These are phyloP conservation scores for Colletotrichum sublineola DNA, from an alignment of 2,329 filamentous ascomycete species.

Conservation along the genomic window DNA sequence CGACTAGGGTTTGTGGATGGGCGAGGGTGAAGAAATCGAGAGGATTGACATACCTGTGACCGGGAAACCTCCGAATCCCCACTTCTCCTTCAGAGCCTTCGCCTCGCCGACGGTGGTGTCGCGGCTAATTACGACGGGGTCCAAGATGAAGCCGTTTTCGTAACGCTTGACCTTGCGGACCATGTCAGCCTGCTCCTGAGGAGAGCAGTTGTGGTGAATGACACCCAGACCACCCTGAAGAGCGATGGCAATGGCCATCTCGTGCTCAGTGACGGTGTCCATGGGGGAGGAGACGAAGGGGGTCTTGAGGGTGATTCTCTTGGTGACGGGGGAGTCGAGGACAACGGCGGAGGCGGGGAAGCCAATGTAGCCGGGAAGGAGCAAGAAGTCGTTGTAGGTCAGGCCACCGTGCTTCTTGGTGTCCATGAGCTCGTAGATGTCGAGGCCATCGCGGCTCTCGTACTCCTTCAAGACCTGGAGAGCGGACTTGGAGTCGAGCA, in stretches of 20 bases:
- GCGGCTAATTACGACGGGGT: conserved; percentile 91
- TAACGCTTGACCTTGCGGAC: conserved; percentile 99
- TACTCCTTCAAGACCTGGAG: conserved; percentile 88
- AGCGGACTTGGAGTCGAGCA: conserved; percentile 81
- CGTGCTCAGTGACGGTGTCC: conserved; percentile 99
- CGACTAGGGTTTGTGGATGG: conserved; percentile 40
- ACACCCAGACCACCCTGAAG: conserved; percentile 90
- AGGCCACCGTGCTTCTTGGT: conserved; percentile 92
- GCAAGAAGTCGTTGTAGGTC: conserved; percentile 98
- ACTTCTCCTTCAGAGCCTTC: conserved; percentile 93
- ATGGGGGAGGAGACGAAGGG: conserved; percentile 98
- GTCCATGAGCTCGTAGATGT: conserved; percentile 88
- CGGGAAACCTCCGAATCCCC: conserved; percentile 98
- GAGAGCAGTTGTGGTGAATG: conserved; percentile 99
- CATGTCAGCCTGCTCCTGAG: conserved; percentile 98
- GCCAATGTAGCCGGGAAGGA: conserved; percentile 97
- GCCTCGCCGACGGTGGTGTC: conserved; percentile 92
- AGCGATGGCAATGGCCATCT: conserved; percentile 99
- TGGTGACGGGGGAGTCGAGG: conserved; percentile 93
- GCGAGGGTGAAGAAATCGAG: conserved; percentile 15
- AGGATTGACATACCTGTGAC: conserved; percentile 85
- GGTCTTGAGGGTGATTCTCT: conserved; percentile 95
- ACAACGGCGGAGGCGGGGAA: conserved; percentile 91
- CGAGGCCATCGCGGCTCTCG: conserved; percentile 84
- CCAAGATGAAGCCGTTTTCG: conserved; percentile 98